phyloP scores from a whole-genome alignment of 306 rosid genomes.

The Elaeagnus macrophylla region DNA sequence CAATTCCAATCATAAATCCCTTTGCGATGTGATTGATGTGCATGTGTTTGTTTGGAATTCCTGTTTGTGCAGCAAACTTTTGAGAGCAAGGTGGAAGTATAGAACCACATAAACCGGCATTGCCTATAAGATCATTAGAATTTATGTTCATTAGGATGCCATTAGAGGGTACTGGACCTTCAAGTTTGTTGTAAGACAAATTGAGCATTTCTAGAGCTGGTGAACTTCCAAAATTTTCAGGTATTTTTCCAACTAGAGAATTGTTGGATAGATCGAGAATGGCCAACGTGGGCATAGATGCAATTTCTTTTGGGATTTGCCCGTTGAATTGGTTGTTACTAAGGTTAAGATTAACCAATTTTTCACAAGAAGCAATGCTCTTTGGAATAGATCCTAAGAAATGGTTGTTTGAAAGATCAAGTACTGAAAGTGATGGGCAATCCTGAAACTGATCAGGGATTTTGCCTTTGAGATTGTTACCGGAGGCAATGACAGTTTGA shows the following conservation, averaged over 20 bases:
- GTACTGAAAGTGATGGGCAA: constrained; percentile 62
- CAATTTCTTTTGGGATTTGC: constrained; percentile 52
- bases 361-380: constrained; percentile 71
- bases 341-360: constrained; percentile 60
- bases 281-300: constrained; percentile 67
- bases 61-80: constrained; percentile 15
- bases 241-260: constrained; percentile 52
- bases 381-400: constrained; percentile 61
- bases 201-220: constrained; percentile 74
- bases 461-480: constrained; percentile 50
- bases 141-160: constrained; percentile 52
- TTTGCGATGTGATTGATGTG: constrained; percentile 35
- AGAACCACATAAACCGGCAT: constrained; percentile 71
- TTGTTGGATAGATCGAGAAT: constrained; percentile 77
- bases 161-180: constrained; percentile 74
- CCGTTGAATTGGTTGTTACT: constrained; percentile 53
- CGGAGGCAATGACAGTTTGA: constrained; percentile 71
- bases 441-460: constrained; percentile 65
- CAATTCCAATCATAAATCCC: constrained; percentile 48
- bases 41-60: constrained; percentile 16
- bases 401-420: constrained; percentile 57
- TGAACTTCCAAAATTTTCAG: constrained; percentile 62
- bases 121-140: constrained; percentile 59
- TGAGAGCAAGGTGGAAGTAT: constrained; percentile 67
- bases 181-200: constrained; percentile 73